Conservation (phyloP, 2,329 filamentous ascomycete genomes). For the Ophiostoma ips region DNA sequence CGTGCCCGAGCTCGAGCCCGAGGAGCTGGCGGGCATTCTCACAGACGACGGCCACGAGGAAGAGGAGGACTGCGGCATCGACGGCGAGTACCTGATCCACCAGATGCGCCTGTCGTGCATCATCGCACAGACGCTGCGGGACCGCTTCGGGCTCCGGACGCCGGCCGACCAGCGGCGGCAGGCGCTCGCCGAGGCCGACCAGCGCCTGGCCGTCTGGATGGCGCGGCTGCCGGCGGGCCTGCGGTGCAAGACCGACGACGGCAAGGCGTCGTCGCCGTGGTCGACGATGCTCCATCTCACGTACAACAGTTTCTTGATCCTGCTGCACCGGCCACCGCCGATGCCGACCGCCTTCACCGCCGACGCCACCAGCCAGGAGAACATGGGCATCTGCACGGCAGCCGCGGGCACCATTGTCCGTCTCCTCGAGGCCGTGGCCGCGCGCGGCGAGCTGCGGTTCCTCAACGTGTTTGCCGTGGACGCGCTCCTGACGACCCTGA, state of each 20-base stretch:
- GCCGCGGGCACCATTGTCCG: constrained; percentile 1
- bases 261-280: constrained; percentile 2
- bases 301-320: constrained; percentile 10
- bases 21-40: neutral
- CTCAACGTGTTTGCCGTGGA: constrained; percentile 8
- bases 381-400: constrained; percentile 7
- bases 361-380: constrained; percentile 4
- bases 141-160: constrained; percentile 7
- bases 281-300: constrained; percentile 9
- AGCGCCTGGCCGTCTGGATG: constrained; percentile 9
- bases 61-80: constrained; percentile 1
- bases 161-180: constrained; percentile 1
- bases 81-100: neutral
- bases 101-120: constrained; percentile 6
- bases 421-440: neutral
- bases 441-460: neutral
- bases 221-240: constrained; percentile 3
- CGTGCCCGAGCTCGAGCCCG: neutral
- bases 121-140: constrained; percentile 4
- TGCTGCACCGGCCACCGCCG: constrained; percentile 8
- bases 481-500: constrained; percentile 7
- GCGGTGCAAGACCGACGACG: neutral
- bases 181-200: constrained; percentile 5
- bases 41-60: neutral
- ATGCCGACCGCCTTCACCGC: neutral